Evolutionary conservation across 1,139 yeast species (phyloP).

Genomic region (Hemisphaericaspora xylanilytica): DNA sequence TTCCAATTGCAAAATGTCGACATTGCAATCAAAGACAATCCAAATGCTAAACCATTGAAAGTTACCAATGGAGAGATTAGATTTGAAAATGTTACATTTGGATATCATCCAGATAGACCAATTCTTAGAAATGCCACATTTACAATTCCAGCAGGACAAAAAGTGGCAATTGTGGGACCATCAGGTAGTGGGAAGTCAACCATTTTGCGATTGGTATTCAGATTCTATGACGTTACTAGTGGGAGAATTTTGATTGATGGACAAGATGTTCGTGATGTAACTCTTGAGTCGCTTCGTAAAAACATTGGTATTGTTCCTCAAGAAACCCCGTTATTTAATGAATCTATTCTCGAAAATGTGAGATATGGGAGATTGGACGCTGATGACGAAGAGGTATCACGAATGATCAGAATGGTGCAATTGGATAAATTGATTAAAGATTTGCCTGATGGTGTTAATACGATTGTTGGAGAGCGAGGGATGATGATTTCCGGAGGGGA

Average conservation of each 20-base stretch:
- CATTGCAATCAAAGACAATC: conserved; percentile 55
- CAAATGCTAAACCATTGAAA: conserved; percentile 23
- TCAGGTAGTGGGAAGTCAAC: conserved; percentile 97
- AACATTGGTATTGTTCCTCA: conserved; percentile 94
- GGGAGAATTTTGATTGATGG: conserved; percentile 88
- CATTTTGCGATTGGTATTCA: conserved; percentile 72
- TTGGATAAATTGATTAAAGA: conserved; percentile 61
- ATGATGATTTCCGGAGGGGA: conserved; percentile 99
- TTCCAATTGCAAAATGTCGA: conserved; percentile 79
- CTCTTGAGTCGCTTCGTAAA: conserved; percentile 69
- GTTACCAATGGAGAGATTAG: conserved; percentile 62
- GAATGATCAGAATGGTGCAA: conserved; percentile 68
- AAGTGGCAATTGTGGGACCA: conserved; percentile 93
- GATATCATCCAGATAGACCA: conserved; percentile 85
- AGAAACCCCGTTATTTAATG: conserved; percentile 94
- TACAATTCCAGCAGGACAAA: conserved; percentile 85
- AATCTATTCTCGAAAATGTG: conserved; percentile 81
- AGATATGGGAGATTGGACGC: conserved; percentile 82
- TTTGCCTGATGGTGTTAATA: conserved; percentile 79
- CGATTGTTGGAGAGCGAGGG: conserved; percentile 97
- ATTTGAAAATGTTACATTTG: conserved; percentile 91
- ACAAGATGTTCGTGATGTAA: conserved; percentile 77
- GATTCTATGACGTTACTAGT: conserved; percentile 79
- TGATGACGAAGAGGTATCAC: conserved; percentile 64
- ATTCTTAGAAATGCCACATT: conserved; percentile 80